Base-by-base conservation (phyloP, 2,329 filamentous ascomycete species). In the Penicillium sp. region DNA sequence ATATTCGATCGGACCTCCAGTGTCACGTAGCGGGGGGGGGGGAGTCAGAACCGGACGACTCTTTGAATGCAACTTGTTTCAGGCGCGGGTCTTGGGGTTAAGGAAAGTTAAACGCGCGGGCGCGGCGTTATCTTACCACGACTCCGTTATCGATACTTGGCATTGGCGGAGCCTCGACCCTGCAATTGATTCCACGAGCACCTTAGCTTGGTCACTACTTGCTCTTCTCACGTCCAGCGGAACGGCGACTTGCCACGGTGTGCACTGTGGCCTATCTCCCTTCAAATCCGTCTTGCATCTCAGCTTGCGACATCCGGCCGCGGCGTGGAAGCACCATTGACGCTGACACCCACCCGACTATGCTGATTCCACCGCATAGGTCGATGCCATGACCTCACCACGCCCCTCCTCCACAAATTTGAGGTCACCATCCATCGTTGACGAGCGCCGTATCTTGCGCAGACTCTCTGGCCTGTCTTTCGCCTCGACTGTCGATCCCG, bases 381-480 rank as follows among this genome's bases (percentile, higher is more conserved):
- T 58, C 58, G 57, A 69, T 70, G 70, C 63, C 63, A 73, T 73
- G 69, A 73, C 58, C 63, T 63, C 64, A 49, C 59, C 65, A 60
- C 67, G 58, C 57, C 52, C 56, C 50, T 67, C 65, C 18, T 63
- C 68, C 45, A 48, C 61, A 53, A 58, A 59, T 51, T 48, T 56
- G 39, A 57, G 52, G 49, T 62, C 63, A 25, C 61, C 62, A 48
- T 66, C 66, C 18, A 56, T 63, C 45, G 47, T 59, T 18, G 55
- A 62, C 47, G 64, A 65, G 58, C 64, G 60, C 46, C 68, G 64
- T 49, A 61, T 59, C 46, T 56, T 63, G 48, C 63, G 66, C 47
- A 65, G 67, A 55, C 70, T 73, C 71, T 81, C 65, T 69, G 77
- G 81, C 51, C 77, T 78, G 66, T 75, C 76, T 48, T 68, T 75